A percentile compares a stretch with the other conserved stretches of the same genome.
Conservation (phyloP, 169 alveolate genomes). For the Plasmodium adleri region DNA sequence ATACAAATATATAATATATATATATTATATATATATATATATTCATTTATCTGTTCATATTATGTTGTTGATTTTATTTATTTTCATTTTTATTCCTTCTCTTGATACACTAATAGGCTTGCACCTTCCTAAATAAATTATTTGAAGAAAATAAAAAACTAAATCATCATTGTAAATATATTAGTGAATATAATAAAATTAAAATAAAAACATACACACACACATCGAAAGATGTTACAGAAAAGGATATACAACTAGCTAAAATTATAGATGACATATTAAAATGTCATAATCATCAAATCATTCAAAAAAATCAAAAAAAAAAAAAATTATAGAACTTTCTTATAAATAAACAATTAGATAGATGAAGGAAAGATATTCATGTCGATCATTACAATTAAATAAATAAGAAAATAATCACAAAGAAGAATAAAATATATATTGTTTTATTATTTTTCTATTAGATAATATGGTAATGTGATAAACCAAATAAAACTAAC, state of each 20-base stretch:
- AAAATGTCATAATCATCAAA: constrained; percentile 19
- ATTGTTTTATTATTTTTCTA: too few species aligned
- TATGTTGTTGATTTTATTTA: background rate
- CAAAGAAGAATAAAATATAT: too few species aligned
- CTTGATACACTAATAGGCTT: constrained; percentile 21
- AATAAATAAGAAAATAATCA: too few species aligned
- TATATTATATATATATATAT: background rate
- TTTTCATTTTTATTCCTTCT: background rate
- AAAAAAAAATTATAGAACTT: background rate
- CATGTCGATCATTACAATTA: too few species aligned
- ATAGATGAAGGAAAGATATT: too few species aligned
- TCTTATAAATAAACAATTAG: background rate
- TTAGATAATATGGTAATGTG: too few species aligned
- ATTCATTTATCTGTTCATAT: background rate
- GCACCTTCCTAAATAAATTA: constrained; percentile 35
- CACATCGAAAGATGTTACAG: constrained; percentile 16
- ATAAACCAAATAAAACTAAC: too few species aligned
- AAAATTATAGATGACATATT: constrained; percentile 25
- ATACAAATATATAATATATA: background rate
- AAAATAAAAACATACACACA: constrained; percentile 65
- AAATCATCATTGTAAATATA: constrained; percentile 61
- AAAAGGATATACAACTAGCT: constrained; percentile 36
- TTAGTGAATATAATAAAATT: constrained; percentile 29
- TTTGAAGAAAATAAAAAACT: constrained; percentile 15
- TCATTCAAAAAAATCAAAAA: background rate